Conservation (phyloP, 495 filamentous ascomycete species). For the Parathielavia appendiculata region DNA sequence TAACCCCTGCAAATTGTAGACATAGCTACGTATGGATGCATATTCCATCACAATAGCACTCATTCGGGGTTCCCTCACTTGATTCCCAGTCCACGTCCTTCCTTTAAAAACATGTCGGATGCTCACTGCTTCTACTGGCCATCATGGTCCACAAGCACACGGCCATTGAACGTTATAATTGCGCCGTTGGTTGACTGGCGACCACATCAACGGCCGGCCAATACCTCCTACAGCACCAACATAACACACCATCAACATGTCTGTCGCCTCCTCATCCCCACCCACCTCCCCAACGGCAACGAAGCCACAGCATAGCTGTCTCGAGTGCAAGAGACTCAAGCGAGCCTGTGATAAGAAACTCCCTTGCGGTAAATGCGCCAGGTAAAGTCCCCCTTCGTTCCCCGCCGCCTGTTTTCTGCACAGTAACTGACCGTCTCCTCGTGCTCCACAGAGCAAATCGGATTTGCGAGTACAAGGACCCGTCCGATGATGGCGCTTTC, state of each 20-base stretch:
- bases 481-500: background rate
- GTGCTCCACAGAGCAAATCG: background rate
- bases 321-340: constrained; percentile 29
- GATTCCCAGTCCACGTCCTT: too few species aligned
- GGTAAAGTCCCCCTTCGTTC: constrained; percentile 17
- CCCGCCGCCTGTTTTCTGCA: background rate
- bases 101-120: constrained; percentile 2
- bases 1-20: too few species aligned
- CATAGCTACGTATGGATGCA: too few species aligned
- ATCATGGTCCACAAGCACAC: background rate
- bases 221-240: too few species aligned
- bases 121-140: background rate
- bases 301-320: constrained; percentile 27
- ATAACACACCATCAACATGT: constrained; percentile 16
- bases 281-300: constrained; percentile 18
- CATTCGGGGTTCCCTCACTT: background rate
- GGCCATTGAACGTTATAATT: background rate
- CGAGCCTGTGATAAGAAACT: constrained; percentile 29
- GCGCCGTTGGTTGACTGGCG: constrained; percentile 3
- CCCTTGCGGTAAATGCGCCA: constrained; percentile 26
- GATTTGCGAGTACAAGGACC: constrained; percentile 9
- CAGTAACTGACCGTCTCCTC: background rate
- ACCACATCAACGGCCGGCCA: background rate
- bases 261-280: constrained; percentile 23
- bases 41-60: too few species aligned